Conservation (phyloP, 2,329 filamentous ascomycete genomes). For the Claviceps africana region DNA sequence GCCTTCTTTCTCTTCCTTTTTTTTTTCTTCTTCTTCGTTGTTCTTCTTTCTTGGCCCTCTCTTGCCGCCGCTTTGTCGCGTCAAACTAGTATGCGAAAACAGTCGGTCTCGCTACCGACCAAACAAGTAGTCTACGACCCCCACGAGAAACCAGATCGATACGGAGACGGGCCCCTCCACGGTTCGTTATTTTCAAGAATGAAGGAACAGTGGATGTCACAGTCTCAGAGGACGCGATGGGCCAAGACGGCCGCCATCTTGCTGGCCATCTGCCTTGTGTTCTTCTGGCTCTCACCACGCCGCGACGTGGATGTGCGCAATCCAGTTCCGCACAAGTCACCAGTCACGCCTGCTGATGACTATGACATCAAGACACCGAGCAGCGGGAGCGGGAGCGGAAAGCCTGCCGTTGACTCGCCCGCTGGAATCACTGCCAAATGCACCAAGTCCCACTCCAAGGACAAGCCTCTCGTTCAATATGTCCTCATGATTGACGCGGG, state of each 20-base stretch:
- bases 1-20: not conserved
- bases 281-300: conserved; percentile 49
- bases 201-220: conserved; percentile 46
- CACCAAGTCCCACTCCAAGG: conserved; percentile 66
- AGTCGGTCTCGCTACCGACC: conserved; percentile 49
- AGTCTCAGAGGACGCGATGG: conserved; percentile 52
- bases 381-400: conserved; percentile 29
- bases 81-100: conserved; percentile 43
- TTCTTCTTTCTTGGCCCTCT: conserved; percentile 2
- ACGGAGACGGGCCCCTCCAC: conserved; percentile 34
- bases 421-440: conserved; percentile 62
- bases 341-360: not conserved
- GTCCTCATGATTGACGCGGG: conserved; percentile 98
- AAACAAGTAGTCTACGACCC: conserved; percentile 45
- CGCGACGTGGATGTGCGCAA: conserved; percentile 40
- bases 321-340: conserved; percentile 14
- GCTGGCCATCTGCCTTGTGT: conserved; percentile 43
- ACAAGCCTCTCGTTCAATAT: conserved; percentile 92
- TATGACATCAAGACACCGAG: conserved; percentile 2
- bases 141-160: conserved; percentile 51
- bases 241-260: conserved; percentile 50
- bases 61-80: not conserved
- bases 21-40: not conserved
- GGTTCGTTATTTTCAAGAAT: conserved; percentile 39
- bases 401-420: conserved; percentile 44